Base-by-base conservation (phyloP, 2,329 filamentous ascomycete species). In the Phoma sp. region DNA sequence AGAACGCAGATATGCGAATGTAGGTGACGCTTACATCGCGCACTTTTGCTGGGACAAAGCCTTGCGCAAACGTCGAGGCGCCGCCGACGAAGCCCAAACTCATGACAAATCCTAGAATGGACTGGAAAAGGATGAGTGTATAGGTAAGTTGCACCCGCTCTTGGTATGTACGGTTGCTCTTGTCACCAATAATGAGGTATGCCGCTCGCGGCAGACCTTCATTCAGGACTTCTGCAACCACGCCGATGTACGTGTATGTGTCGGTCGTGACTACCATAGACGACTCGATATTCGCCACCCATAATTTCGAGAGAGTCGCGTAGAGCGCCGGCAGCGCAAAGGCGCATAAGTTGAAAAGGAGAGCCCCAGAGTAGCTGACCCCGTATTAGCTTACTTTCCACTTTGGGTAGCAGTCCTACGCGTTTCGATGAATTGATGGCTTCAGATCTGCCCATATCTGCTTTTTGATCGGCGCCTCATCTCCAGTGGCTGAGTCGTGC, bases 311-410 rank as follows among this genome's bases (percentile, higher is more conserved):
- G 0, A 91, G 79, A 0, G 88, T 91, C 30, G 74, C 72, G 64
- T 90, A 90, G 0, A 91, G 75, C 0, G 87, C 87, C 0, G 86
- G 88, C 0, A 90, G 80, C 2, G 85, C 68, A 68, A 90, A 89
- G 1, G 86, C 79, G 41, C 70, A 77, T 8, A 86, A 51, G 63
- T 90, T 90, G 76, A 89, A 87, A 11, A 82, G 48, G 0, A 90
- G 74, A 0, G 85, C 82, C 0, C 85, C 86, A 0, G 65, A 56
- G 64, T 87, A 89, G 25, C 67, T 70, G 37, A 3, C 13, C 9
- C 8, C 13, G 6, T 13, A 7, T 52, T 2, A 47, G 44, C 13
- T 9, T 4, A 22, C 1, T 7, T 13, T 41, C 4, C 50, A 24
- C 36, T 29, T 13, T 3, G 3, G 22, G 23, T 14, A 7, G 9